Percentiles rank a stretch among this genome's conserved stretches.
These are phyloP conservation scores for Xylaria castorea DNA, from an alignment of 495 filamentous ascomycete species.

Conservation along the genomic window DNA sequence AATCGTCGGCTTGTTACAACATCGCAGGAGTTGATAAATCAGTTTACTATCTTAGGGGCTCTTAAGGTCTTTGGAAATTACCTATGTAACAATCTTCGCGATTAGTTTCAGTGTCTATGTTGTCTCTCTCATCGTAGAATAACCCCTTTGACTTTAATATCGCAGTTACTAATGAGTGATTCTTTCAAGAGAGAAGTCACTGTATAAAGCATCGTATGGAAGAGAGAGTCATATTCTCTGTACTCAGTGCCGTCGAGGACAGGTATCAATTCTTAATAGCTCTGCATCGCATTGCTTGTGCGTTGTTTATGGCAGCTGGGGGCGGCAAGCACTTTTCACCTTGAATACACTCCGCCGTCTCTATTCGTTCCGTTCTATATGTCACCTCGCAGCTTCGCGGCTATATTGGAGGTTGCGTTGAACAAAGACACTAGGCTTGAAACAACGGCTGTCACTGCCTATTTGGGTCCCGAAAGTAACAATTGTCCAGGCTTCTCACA, in stretches of 20 bases:
- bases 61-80: not conserved
- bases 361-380: not conserved
- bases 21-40: not conserved
- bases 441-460: not conserved
- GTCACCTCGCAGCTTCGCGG: constrained; percentile 1
- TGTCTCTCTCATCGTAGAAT: not conserved
- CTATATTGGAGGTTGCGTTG: constrained; percentile 1
- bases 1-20: not conserved
- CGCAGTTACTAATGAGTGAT: not conserved
- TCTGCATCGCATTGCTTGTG: not conserved
- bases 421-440: not conserved
- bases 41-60: not conserved
- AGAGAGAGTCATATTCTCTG: not conserved
- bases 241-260: not conserved
- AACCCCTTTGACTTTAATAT: too few relatives aligned
- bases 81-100: not conserved
- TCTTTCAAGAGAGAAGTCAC: not conserved
- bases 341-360: not conserved
- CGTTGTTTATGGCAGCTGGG: not conserved
- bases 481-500: not conserved
- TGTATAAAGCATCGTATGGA: not conserved
- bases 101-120: not conserved
- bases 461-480: not conserved
- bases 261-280: not conserved
- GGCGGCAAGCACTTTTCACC: not conserved